Base-by-base conservation (phyloP, 495 filamentous ascomycete genomes). In the Geoglossum glabrum region DNA sequence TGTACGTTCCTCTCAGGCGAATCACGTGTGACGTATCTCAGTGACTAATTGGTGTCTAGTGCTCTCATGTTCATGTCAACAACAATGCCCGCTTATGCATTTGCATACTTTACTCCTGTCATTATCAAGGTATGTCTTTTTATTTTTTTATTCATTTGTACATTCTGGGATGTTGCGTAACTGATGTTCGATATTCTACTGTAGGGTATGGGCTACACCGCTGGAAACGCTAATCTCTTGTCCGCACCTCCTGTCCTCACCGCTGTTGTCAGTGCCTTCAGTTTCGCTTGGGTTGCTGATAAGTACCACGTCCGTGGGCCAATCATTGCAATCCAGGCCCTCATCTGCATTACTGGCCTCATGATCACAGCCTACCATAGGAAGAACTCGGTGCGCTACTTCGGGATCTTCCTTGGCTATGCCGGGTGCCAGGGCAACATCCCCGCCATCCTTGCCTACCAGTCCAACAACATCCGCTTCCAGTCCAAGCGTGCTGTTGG, bases 21-120 rank as follows among this genome's bases (percentile, higher is more conserved):
- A 4, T 3, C 49, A 10, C 17, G 25, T 27, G 1, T 52, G 49
- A 21, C 5, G 1, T n/a, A 13, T 8, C 1, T 3, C 6, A 5
- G 1, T 52, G 17, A 13, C 49, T 52, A 30, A 45, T 4, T 31
- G 28, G 49, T 4, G 25, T 68, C 92, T 36, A 89, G 85, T 57
- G 88, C 83, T 3, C 76, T 95, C 64, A 90, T 93, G 87, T 95
- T 94, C 69, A 86, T 89, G 46, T 85, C 84, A 4, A 72, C 95
- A 28, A 84, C 95, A 60, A 87, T 95, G 1, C 85, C 92, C 0
- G 88, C 86, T 31, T 95, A 96, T 63, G 76, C 78, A 66, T 76
- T 73, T 64, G 74, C 43, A 54, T n/a, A 52, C 31, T 60, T 58
- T 15, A n/a, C 21, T 0, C 86, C 87, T 0, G 77, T 81, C 11